Evolutionary conservation across 2,329 filamentous ascomycete species (phyloP), one percentile per base, ranked within the genome.

Genomic region (Herpotrichia juniperi): DNA sequence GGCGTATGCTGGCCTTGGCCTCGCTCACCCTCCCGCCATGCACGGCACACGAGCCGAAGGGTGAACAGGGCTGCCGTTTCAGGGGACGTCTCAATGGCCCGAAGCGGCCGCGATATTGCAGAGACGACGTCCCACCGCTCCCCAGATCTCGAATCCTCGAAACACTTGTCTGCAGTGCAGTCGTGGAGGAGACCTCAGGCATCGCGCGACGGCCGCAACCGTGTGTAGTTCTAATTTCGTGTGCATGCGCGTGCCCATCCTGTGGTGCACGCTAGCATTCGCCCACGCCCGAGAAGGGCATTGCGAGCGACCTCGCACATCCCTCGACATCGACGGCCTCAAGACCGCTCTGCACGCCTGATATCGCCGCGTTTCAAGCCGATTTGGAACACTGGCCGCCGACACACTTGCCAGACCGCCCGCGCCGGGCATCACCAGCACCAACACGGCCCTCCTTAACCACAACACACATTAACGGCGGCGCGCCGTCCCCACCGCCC

Each of bases 41-140:
- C 34, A 22, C 16, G 26, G 16, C 4, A 47, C 37, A 19, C 35
- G 43, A 21, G 52, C 49, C 51, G n/a, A 22, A 24, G n/a, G n/a
- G 47, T 40, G 53, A 24, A 43, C 46, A 35, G 30, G 22, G 42
- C 7, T 52, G 57, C 57, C 59, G 63, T 66, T 61, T 67, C 63
- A 67, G 63, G 63, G 62, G 64, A 61, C 32, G 54, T 56, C 48
- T 56, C 50, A 42, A 49, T n/a, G 31, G 24, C 57, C 58, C 61
- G 59, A 65, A 54, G 54, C 54, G 59, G 63, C 10, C 9, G 31
- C 31, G 56, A 52, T 51, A n/a, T 28, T 12, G 16, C 19, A 4
- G 42, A 19, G 22, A 26, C 42, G 12, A 45, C 42, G 19, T 16
- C 42, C 25, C 30, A 32, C 25, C 45, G n/a, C 6, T 24, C 10